Conservation (phyloP, 495 filamentous ascomycete genomes). For the Penicillium cosmopolitanum region DNA sequence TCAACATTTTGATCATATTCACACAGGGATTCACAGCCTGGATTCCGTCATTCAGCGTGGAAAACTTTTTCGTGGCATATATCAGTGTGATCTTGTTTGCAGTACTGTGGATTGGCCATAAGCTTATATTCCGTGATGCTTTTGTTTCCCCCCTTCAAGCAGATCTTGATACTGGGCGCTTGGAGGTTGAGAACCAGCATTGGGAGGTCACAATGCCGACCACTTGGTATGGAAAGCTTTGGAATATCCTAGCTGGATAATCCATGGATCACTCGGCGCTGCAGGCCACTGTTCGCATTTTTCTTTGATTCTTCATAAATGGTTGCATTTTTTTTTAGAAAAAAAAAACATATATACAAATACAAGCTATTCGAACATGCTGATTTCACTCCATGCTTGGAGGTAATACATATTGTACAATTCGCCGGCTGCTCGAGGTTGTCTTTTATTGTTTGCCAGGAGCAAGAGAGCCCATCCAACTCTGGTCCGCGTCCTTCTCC, state of each 20-base stretch:
- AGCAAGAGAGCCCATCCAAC: slow-evolving; percentile 49
- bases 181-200: slow-evolving; percentile 17
- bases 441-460: slow-evolving; percentile 17
- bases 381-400: background rate
- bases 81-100: slow-evolving; percentile 57
- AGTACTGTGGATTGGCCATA: slow-evolving; percentile 53
- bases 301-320: background rate
- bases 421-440: background rate
- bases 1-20: slow-evolving; percentile 60
- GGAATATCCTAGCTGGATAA: slow-evolving; percentile 10
- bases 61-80: slow-evolving; percentile 56
- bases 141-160: slow-evolving; percentile 33
- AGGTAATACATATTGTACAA: slow-evolving; percentile 5
- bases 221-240: slow-evolving; percentile 18
- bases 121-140: slow-evolving; percentile 37
- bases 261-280: background rate
- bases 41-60: slow-evolving; percentile 54
- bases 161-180: slow-evolving; percentile 38
- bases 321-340: background rate
- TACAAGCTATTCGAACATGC: background rate
- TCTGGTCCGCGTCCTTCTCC: slow-evolving; percentile 29
- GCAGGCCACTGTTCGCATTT: background rate
- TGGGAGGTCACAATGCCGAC: slow-evolving; percentile 15
- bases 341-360: background rate
- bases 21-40: slow-evolving; percentile 66